Conservation (phyloP, 306 rosid genomes). For the Cucumis hystrix region DNA sequence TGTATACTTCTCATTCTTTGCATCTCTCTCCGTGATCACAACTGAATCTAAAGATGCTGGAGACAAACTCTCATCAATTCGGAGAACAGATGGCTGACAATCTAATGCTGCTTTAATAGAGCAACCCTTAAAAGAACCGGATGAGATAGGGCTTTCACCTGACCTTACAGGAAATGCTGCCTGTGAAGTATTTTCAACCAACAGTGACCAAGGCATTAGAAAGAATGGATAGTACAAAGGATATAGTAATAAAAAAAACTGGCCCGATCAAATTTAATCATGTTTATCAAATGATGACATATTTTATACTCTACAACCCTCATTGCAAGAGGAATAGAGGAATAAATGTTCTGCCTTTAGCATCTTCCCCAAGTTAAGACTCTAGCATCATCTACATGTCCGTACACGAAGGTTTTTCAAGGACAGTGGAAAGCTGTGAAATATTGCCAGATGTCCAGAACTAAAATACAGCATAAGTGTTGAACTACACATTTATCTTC, state of each 20-base stretch:
- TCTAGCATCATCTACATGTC: background rate
- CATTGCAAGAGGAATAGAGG: background rate
- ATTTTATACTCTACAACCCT: background rate
- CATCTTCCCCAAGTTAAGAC: background rate
- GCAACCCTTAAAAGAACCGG: slow-evolving; percentile 46
- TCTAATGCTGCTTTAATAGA: slow-evolving; percentile 48
- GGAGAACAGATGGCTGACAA: slow-evolving; percentile 39
- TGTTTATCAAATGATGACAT: background rate
- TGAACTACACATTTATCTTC: background rate
- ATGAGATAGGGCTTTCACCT: slow-evolving; percentile 62
- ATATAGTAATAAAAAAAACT: background rate
- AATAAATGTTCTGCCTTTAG: background rate
- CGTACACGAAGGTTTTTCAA: background rate
- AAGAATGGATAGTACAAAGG: background rate
- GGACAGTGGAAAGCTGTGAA: background rate
- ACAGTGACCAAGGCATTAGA: slow-evolving; percentile 3
- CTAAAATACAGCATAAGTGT: background rate
- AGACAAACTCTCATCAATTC: slow-evolving; percentile 73
- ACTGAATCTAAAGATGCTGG: slow-evolving; percentile 86
- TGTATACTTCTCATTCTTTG: slow-evolving; percentile 50
- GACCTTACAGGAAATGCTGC: slow-evolving; percentile 64
- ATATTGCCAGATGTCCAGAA: background rate
- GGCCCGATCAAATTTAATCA: background rate
- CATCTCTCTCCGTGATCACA: slow-evolving; percentile 69
- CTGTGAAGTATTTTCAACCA: slow-evolving; percentile 23